Base-by-base conservation (phyloP, 768 basidiomycete genomes). In the Phylloporus sp. region DNA sequence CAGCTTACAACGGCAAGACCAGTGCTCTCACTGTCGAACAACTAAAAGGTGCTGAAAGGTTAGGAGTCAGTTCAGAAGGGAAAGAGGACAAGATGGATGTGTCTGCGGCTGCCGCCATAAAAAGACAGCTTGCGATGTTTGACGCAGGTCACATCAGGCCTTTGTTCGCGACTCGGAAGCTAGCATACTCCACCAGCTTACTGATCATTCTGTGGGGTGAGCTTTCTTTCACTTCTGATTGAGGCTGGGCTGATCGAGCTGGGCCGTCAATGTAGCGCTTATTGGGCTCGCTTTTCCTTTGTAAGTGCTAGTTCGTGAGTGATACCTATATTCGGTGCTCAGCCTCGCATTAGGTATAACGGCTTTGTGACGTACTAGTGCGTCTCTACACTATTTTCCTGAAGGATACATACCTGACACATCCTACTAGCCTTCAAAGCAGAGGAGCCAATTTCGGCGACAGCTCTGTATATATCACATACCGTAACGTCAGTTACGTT, bases 231-330 rank as follows among this genome's bases (percentile, higher is more conserved):
- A 11, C 15, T 15, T 29, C 4, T 38, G 23, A 4, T 32, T 4
- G 12, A 38, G 5, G 3, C 18, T 2, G 1, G 23, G 28, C 23
- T 39, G 10, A 16, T 23, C 48, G 26, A 26, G 11, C 23, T 3
- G 7, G 39, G 13, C 28, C 29, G 6, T 22, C 57, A 10, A 55
- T 55, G 20, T 24, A 87, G 86, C 80, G 2, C 72, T 90, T 38
- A 90, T 91, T 52, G 88, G 88, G 7, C 75, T 90, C 13, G 87
- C 87, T 3, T 88, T 84, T 56, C 86, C 88, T 15, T 67, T 90
- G 72, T 84, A 56, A 66, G 76, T 64, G 4, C 24, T 29, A 4
- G 20, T 31, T 31, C 11, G 6, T 36, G 18, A 9, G 1, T 24
- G 20, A n/a, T 26, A n/a, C n/a, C n/a, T n/a, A 3, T 42, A 11